These are phyloP conservation scores for Saprolegnia diclina DNA, from an alignment of 352 stramenopile genomes.

Conservation along the genomic window DNA sequence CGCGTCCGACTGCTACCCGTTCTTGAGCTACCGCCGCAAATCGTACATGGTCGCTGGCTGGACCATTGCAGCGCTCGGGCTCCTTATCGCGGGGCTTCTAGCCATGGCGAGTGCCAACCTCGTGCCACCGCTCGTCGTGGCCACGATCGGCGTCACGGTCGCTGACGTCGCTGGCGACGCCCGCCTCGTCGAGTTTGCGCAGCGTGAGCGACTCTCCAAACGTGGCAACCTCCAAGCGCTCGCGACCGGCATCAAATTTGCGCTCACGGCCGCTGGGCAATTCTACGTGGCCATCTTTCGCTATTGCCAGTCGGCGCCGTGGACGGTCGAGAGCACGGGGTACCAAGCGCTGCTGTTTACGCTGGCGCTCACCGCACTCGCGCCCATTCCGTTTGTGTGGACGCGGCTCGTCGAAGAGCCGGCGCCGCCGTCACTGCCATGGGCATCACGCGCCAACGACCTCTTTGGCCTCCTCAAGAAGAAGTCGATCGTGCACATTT, in stretches of 20 bases:
- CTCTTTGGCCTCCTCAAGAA: conserved; percentile 17
- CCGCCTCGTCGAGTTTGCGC: conserved; percentile 71
- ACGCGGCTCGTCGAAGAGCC: conserved; percentile 29
- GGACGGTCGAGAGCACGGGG: conserved; percentile 45
- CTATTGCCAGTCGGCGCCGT: conserved; percentile 36
- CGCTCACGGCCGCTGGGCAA: neutral
- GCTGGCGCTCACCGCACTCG: conserved; percentile 45
- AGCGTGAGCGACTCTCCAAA: conserved; percentile 60
- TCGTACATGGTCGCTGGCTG: conserved; percentile 86
- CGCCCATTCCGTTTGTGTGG: conserved; percentile 53
- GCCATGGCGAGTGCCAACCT: conserved; percentile 43
- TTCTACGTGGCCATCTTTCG: conserved; percentile 9
- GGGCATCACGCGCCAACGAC: neutral
- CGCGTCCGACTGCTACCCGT: conserved; percentile 80
- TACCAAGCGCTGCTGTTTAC: conserved; percentile 47
- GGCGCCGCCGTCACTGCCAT: neutral
- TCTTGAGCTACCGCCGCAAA: conserved; percentile 82
- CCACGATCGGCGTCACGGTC: conserved; percentile 76
- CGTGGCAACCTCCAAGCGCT: conserved; percentile 53
- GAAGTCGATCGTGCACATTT: conserved; percentile 5
- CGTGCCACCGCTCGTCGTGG: conserved; percentile 64
- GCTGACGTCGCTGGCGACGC: conserved; percentile 80
- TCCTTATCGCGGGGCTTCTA: conserved; percentile 38
- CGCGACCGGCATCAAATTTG: conserved; percentile 3
- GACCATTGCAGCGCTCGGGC: conserved; percentile 47